These are phyloP conservation scores for Vinca major DNA, from an alignment of 305 asterid genomes.

Conservation along the genomic window DNA sequence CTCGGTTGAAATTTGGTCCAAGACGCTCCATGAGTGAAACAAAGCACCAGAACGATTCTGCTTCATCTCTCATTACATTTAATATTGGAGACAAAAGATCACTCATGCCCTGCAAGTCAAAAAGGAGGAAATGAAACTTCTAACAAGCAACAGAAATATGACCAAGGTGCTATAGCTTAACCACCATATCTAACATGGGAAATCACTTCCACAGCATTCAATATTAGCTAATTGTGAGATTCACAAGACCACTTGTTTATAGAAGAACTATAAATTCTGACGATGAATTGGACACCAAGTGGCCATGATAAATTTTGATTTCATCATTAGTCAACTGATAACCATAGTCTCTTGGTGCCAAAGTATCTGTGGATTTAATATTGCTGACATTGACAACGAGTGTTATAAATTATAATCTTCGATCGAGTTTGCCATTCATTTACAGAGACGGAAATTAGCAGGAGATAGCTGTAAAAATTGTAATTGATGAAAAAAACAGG, in stretches of 20 bases:
- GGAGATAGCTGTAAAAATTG: no score
- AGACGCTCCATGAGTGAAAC: slow-evolving; percentile 88
- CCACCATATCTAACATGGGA: neutral
- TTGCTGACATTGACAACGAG: neutral
- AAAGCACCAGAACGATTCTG: slow-evolving; percentile 96
- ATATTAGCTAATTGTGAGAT: neutral
- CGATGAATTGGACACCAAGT: neutral
- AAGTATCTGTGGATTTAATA: neutral
- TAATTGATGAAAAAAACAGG: no score
- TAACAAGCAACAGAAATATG: neutral
- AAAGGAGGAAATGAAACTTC: neutral
- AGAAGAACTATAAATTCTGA: neutral
- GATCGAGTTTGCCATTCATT: no score
- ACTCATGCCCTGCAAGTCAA: slow-evolving; percentile 81
- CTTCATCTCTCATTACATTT: slow-evolving; percentile 84
- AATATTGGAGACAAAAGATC: slow-evolving; percentile 94
- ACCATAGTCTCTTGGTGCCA: neutral
- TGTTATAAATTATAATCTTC: no score
- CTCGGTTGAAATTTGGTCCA: slow-evolving; percentile 98
- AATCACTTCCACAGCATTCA: neutral
- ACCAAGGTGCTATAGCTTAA: neutral
- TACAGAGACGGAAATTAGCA: no score
- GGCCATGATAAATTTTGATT: no score
- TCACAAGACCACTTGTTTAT: neutral
- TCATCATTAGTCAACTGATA: no score